Evolutionary conservation across 352 stramenopile species (phyloP), one percentile per base, ranked within the genome.

Genomic region (Phytophthora pluvialis): DNA sequence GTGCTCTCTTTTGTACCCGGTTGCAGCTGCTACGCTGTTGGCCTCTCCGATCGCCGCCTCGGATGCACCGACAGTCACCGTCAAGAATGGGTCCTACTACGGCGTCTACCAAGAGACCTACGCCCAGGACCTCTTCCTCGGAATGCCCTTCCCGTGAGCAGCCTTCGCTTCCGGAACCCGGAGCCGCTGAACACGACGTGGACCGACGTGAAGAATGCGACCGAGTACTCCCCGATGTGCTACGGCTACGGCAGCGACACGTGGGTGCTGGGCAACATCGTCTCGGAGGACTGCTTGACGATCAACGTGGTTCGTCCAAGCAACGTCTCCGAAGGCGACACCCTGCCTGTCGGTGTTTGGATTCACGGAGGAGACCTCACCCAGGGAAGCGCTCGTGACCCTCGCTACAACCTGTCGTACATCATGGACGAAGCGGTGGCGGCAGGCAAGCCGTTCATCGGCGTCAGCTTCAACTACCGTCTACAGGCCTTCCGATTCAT

Each of bases 391-490:
- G 63, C 54, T 0, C 60, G 58, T 21, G 65, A 77, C 38, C 60
- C 59, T 45, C 64, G 72, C 39, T 73, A 72, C 68, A 77, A 77
- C 51, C 42, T 73, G 26, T 68, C 71, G 4, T 67, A 70, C 64
- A 75, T 73, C 21, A 44, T 71, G 0, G 42, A 75, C 11, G 50
- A 80, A 28, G 53, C 63, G 25, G 31, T 59, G 0, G 7, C 57
- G 13, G 60, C 63, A 3, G 53, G 67, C 4, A 65, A 57, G 39
- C 65, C 67, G 11, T 72, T 82, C 35, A 72, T 82, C 51, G 59
- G 68, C 29, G 72, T 80, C 2, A 82, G 70, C 52, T 47, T 78
- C 21, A 82, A 80, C 63, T 82, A 82, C 49, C 63, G 75, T 45
- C 68, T 80, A 1, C 32, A 63, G 1, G 67, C 18, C 0, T 75